Evolutionary conservation across 1,139 yeast genomes (phyloP).

Genomic region (Diutina mesorugosa): DNA sequence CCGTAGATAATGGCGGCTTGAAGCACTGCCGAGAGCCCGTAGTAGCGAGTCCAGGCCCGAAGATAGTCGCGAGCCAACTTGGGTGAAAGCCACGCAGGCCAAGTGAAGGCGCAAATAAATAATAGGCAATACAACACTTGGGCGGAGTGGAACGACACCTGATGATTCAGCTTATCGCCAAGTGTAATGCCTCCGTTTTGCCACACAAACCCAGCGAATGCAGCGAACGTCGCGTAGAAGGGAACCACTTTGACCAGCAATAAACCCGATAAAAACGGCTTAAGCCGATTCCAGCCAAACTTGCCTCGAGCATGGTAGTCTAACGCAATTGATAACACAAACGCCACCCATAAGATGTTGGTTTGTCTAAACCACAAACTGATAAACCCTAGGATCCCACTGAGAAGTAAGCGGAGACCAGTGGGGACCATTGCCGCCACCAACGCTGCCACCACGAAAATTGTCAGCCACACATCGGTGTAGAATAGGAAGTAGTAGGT

Average conservation of each 20-base stretch:
- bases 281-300: neutral
- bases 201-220: slow-evolving; percentile 44
- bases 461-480: slow-evolving; percentile 89
- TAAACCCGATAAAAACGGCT: neutral
- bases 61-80: slow-evolving; percentile 24
- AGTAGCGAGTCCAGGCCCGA: slow-evolving; percentile 10
- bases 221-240: slow-evolving; percentile 23
- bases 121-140: slow-evolving; percentile 71
- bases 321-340: slow-evolving; percentile 42
- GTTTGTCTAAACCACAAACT: slow-evolving; percentile 73
- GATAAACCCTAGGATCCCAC: slow-evolving; percentile 37
- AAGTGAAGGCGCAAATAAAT: slow-evolving; percentile 49
- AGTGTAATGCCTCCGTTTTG: slow-evolving; percentile 72
- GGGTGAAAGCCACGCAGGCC: slow-evolving; percentile 54
- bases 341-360: slow-evolving; percentile 74
- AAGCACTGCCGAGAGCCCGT: slow-evolving; percentile 9
- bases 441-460: slow-evolving; percentile 38
- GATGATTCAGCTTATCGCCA: slow-evolving; percentile 83
- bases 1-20: slow-evolving; percentile 12
- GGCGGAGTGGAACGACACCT: slow-evolving; percentile 55
- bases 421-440: slow-evolving; percentile 21
- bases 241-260: neutral
- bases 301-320: slow-evolving; percentile 23
- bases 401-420: slow-evolving; percentile 14
- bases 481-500: slow-evolving; percentile 71